Conservation (phyloP, 78 protist genomes). For the Dictyostelium brefeldianum region DNA sequence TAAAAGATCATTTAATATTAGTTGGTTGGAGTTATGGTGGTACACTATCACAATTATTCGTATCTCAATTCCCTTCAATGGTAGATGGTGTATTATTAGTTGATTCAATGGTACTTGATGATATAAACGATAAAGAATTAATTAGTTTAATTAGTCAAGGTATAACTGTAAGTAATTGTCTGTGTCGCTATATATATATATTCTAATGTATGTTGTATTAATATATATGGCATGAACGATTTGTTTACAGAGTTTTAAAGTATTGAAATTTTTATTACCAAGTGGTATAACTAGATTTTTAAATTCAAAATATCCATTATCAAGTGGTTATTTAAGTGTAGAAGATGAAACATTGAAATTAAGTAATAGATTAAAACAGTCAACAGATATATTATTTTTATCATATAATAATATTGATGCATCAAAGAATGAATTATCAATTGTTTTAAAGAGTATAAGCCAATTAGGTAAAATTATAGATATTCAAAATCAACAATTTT, state of each 20-base stretch:
- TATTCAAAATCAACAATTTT: neutral
- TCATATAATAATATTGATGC: conserved; percentile 1
- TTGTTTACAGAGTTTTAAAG: conserved; percentile 8
- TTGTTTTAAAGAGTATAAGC: neutral
- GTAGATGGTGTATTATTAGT: conserved; percentile 28
- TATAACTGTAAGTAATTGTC: neutral
- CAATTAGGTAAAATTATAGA: neutral
- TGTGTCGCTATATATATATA: neutral
- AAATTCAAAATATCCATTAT: conserved; percentile 7
- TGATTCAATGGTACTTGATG: conserved; percentile 49
- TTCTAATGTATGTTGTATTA: neutral
- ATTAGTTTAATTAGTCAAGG: neutral
- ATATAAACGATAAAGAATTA: conserved; percentile 19
- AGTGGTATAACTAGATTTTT: conserved; percentile 15
- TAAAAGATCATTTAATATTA: neutral
- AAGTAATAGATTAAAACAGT: neutral
- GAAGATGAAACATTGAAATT: neutral
- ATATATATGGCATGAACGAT: neutral
- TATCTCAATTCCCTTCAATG: neutral
- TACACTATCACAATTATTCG: conserved; percentile 1
- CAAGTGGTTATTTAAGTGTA: conserved; percentile 32
- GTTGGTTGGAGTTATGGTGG: conserved; percentile 75
- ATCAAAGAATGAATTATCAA: conserved; percentile 11
- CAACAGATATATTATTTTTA: neutral
- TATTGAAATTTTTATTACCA: conserved; percentile 23